Percentiles rank a stretch among this genome's conserved stretches.
These are phyloP conservation scores for Cystoderma amianthinum DNA, from an alignment of 768 basidiomycete genomes.

Conservation along the genomic window DNA sequence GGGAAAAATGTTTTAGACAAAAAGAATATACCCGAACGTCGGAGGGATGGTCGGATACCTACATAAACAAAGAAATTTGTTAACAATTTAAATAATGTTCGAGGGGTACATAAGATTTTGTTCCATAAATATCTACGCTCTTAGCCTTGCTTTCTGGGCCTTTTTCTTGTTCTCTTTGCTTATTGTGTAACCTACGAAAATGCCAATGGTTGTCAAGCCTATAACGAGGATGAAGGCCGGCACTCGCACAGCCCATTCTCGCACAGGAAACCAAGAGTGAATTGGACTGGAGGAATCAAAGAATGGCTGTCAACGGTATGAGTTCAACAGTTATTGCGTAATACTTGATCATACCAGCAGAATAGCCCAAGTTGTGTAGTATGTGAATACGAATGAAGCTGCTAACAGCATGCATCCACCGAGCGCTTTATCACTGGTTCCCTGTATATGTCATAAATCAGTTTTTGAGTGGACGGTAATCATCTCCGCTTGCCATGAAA, in stretches of 20 bases:
- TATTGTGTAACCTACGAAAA: conserved; percentile 74
- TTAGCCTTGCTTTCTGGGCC: conserved; percentile 52
- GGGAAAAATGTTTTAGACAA: conserved; percentile 12
- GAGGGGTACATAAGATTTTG: no score
- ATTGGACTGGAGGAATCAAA: conserved; percentile 69
- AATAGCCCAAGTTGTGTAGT: conserved; percentile 91
- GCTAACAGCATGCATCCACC: conserved; percentile 77
- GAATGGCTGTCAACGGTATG: conserved; percentile 54
- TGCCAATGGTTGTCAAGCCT: conserved; percentile 74
- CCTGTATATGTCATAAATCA: no score
- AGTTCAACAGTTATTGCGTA: neutral
- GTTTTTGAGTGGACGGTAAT: no score
- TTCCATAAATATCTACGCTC: no score
- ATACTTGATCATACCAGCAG: conserved; percentile 53
- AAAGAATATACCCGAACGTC: neutral
- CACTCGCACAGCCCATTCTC: conserved; percentile 90
- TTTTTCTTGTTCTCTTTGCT: conserved; percentile 68
- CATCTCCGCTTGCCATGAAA: no score
- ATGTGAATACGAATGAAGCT: conserved; percentile 72
- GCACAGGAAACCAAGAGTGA: conserved; percentile 73
- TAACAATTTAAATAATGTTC: no score
- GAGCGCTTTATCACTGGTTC: conserved; percentile 71
- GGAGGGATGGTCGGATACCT: neutral
- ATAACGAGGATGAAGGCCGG: conserved; percentile 79
- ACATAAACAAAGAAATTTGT: no score